phyloP scores from a whole-genome alignment of 768 basidiomycete species.

The Guyanaporus albipodus region DNA sequence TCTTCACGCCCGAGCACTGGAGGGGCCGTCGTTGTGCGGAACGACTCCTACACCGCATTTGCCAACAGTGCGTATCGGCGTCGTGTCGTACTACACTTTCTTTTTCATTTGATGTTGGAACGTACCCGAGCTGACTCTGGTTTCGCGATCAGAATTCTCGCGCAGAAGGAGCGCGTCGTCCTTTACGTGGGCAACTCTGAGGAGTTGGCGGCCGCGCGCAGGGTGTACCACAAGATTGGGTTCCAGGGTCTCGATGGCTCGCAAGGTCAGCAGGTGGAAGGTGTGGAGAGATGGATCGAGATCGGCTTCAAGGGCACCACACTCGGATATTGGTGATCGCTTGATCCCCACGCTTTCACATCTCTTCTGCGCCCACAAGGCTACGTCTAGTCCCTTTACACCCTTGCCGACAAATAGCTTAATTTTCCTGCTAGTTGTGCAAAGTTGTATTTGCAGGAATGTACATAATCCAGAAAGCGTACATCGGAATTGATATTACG shows the following conservation, averaged over 20 bases:
- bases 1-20: constrained; percentile 54
- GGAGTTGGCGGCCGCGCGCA: constrained; percentile 12
- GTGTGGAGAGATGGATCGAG: constrained; percentile 16
- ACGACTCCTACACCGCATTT: constrained; percentile 55
- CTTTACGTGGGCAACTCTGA: constrained; percentile 54
- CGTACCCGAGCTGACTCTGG: too few relatives aligned
- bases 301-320: constrained; percentile 6
- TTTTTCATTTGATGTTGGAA: too few relatives aligned
- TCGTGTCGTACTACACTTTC: too few relatives aligned
- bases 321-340: neutral
- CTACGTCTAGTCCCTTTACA: too few relatives aligned
- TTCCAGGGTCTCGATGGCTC: constrained; percentile 14
- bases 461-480: too few relatives aligned
- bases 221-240: constrained; percentile 13
- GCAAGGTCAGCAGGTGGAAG: constrained; percentile 1
- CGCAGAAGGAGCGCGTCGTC: constrained; percentile 34
- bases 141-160: constrained; percentile 12
- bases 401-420: too few relatives aligned
- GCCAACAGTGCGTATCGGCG: constrained; percentile 42
- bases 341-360: too few relatives aligned
- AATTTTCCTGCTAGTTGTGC: too few relatives aligned
- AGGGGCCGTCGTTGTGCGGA: constrained; percentile 54
- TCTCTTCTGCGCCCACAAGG: too few relatives aligned
- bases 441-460: too few relatives aligned
- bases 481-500: too few relatives aligned